Evolutionary conservation across 2,329 filamentous ascomycete species (phyloP), one percentile per base, ranked within the genome.

Genomic region (Fusarium sterilihyphosum): DNA sequence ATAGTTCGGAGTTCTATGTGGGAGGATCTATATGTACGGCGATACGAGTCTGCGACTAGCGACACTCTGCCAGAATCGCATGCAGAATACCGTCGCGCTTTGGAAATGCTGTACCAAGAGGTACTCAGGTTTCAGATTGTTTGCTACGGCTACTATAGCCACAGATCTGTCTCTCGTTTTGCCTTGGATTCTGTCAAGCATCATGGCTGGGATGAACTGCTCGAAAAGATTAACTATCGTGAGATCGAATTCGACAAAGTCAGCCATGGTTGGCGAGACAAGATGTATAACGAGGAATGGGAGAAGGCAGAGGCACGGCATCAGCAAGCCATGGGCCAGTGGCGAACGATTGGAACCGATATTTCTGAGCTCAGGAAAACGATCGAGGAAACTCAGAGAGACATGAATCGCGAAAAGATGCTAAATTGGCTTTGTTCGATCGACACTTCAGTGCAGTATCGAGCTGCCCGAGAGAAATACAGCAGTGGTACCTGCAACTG

Each of bases 11-110:
- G 43, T 9, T 44, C 2, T 0, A 44, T 44, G n/a, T 44, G n/a
- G 43, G 43, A 44, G 5, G 17, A 24, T 18, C 43, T 44, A 0
- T 24, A 44, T 0, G n/a, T 18, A 44, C 11, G 43, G 5, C 43
- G 43, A 0, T 44, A 44, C 17, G n/a, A 44, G 43, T 8, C 16
- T 0, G 11, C 1, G 3, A 18, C 7, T 0, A 18, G 11, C 7
- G n/a, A 44, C 6, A 6, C n/a, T 4, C 7, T 18, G 11, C n/a
- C 11, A 9, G n/a, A 6, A 26, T 24, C 43, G 0, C 43, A 44
- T 44, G 43, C 43, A 9, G 16, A 44, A 17, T 44, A 44, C 0
- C 7, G 43, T 0, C 3, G 11, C 0, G 43, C 43, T 0, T 13
- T 44, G 43, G 11, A 24, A 18, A 13, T 44, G 43, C n/a, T 44